Percentiles rank a stretch among this genome's conserved stretches.
phyloP scores from a whole-genome alignment of 2,329 filamentous ascomycete species.

The Teratosphaeria epicoccoides region DNA sequence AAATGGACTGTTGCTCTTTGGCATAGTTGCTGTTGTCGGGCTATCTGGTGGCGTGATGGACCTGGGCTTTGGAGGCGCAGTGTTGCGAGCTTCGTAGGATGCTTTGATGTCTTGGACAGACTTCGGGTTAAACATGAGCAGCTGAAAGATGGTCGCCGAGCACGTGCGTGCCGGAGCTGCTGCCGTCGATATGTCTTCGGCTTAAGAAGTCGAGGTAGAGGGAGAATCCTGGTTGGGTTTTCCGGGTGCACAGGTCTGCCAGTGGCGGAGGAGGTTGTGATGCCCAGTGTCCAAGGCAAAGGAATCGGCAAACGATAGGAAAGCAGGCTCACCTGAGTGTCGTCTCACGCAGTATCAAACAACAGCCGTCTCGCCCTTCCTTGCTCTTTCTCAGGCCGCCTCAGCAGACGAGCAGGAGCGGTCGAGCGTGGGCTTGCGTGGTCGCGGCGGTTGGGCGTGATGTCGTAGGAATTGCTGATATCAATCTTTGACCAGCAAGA shows the following conservation, averaged over 20 bases:
- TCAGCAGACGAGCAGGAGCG: not conserved
- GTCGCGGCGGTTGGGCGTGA: not conserved
- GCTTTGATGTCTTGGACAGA: conserved; percentile 2
- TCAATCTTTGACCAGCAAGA: not conserved
- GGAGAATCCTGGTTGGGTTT: not conserved
- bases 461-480: not conserved
- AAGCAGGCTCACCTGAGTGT: not conserved
- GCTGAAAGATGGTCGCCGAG: not conserved
- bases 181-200: not conserved
- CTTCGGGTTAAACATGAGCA: not conserved
- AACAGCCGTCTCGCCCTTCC: not conserved
- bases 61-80: not conserved
- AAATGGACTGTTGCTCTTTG: not conserved
- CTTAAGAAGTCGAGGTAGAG: not conserved
- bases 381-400: not conserved
- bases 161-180: not conserved
- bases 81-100: conserved; percentile 1
- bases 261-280: not conserved
- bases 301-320: not conserved
- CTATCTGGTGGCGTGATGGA: not conserved
- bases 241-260: not conserved
- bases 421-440: not conserved
- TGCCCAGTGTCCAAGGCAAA: not conserved
- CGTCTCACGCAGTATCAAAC: not conserved
- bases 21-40: not conserved